phyloP scores from a whole-genome alignment of 352 stramenopile genomes.

The Phytophthora citrophthora region DNA sequence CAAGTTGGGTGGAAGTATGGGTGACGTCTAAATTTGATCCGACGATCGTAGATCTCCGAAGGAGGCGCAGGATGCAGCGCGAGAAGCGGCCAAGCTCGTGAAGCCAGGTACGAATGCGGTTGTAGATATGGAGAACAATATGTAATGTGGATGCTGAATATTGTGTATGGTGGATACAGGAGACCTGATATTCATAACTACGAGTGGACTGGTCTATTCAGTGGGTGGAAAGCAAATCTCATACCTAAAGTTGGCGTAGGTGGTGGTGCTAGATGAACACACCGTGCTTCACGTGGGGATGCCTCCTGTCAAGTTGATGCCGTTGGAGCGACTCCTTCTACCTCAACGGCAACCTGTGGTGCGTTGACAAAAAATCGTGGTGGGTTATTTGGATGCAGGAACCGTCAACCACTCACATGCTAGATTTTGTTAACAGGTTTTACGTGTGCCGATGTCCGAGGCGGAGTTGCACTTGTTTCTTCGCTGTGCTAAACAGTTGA shows the following conservation, averaged over 20 bases:
- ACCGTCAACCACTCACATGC: not conserved
- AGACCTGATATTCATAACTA: constrained; percentile 85
- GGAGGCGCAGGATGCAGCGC: constrained; percentile 62
- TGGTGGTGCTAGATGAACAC: constrained; percentile 64
- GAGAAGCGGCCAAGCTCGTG: constrained; percentile 65
- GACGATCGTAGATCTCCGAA: constrained; percentile 50
- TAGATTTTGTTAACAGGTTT: constrained; percentile 47
- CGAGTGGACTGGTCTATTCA: constrained; percentile 73
- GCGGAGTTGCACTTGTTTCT: constrained; percentile 61
- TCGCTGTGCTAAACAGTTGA: constrained; percentile 61
- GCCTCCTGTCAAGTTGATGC: constrained; percentile 57
- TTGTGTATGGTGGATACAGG: constrained; percentile 34
- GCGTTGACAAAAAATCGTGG: constrained; percentile 5
- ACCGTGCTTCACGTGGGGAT: constrained; percentile 75
- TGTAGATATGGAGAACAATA: not conserved
- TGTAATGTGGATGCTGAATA: not conserved
- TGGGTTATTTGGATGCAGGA: not conserved
- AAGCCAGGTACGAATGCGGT: constrained; percentile 50
- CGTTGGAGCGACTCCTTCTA: constrained; percentile 68
- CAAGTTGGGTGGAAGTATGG: not conserved
- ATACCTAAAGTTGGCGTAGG: constrained; percentile 31
- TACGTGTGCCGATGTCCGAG: constrained; percentile 56
- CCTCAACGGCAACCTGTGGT: constrained; percentile 78
- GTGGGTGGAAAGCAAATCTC: constrained; percentile 24
- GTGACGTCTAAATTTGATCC: not conserved